Evolutionary conservation across 345 rosid species (phyloP).

Genomic region (Lepidium africanum): DNA sequence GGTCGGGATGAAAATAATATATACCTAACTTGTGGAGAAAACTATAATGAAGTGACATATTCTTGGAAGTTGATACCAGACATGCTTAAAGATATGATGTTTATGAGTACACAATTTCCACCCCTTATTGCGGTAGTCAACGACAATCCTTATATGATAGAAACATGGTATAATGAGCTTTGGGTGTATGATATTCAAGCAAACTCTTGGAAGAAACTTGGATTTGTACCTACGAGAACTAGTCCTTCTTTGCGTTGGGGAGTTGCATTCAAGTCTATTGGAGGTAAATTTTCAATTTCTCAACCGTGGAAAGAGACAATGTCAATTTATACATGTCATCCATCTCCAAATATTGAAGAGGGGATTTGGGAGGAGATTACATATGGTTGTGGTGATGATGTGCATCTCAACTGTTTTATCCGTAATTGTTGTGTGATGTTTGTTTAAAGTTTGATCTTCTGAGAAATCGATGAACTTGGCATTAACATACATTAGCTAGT

Average conservation of each 20-base stretch:
- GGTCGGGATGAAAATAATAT: no score
- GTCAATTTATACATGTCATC: slow-evolving; percentile 11
- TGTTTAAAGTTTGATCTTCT: background rate
- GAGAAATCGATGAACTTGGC: background rate
- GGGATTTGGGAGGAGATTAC: slow-evolving; percentile 15
- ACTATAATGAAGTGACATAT: no score
- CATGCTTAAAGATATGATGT: background rate
- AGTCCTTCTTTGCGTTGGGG: slow-evolving; percentile 58
- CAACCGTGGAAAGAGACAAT: no score
- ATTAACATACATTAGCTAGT: background rate
- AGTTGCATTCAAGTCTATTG: slow-evolving; percentile 28
- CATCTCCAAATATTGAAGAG: slow-evolving; percentile 24
- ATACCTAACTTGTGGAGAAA: no score
- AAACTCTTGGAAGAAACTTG: slow-evolving; percentile 56
- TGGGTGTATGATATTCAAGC: slow-evolving; percentile 13
- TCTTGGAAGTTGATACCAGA: background rate
- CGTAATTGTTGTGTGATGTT: background rate
- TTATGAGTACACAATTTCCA: background rate
- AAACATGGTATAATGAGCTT: no score
- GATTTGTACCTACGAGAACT: slow-evolving; percentile 48
- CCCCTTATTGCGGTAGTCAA: background rate
- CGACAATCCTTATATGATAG: no score
- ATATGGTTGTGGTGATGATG: background rate
- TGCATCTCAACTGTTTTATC: background rate
- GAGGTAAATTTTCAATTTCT: no score